phyloP scores from a whole-genome alignment of 2,329 filamentous ascomycete genomes.

The Cercospora beticola region DNA sequence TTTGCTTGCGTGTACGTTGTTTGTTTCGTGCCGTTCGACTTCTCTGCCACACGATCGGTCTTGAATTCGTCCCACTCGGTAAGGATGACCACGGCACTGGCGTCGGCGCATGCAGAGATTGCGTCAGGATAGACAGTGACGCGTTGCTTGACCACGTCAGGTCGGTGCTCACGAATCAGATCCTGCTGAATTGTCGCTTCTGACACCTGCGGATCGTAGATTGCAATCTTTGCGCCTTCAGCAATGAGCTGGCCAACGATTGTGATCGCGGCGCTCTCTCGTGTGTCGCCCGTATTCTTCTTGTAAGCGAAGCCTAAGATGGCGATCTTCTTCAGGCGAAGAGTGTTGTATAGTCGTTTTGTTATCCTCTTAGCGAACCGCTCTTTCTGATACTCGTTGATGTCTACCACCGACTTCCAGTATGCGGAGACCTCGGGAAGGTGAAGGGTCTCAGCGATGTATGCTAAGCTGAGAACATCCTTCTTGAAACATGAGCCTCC shows the following conservation, averaged over 20 bases:
- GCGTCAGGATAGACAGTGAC: constrained; percentile 35
- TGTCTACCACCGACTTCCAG: constrained; percentile 70
- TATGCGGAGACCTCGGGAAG: constrained; percentile 71
- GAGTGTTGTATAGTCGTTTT: constrained; percentile 65
- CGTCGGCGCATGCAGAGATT: constrained; percentile 37
- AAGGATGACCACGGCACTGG: constrained; percentile 38
- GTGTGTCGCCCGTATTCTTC: constrained; percentile 73
- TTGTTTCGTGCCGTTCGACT: not conserved
- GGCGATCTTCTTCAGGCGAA: constrained; percentile 68
- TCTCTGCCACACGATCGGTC: constrained; percentile 29
- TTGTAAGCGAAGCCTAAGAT: constrained; percentile 78
- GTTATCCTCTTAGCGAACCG: constrained; percentile 68
- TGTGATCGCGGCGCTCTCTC: constrained; percentile 68
- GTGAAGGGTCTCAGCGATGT: constrained; percentile 69
- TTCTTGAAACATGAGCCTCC: constrained; percentile 82
- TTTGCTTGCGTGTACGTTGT: not conserved
- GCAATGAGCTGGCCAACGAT: constrained; percentile 65
- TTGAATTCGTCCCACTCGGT: constrained; percentile 41
- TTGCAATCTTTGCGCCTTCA: constrained; percentile 62
- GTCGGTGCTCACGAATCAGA: constrained; percentile 28
- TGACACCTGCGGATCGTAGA: constrained; percentile 62
- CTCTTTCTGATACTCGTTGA: constrained; percentile 73
- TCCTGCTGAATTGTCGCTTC: constrained; percentile 39
- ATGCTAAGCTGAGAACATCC: constrained; percentile 71
- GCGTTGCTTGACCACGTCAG: constrained; percentile 30